These are phyloP conservation scores for Penicillium simplicissimum DNA, from an alignment of 495 filamentous ascomycete species.

Conservation along the genomic window DNA sequence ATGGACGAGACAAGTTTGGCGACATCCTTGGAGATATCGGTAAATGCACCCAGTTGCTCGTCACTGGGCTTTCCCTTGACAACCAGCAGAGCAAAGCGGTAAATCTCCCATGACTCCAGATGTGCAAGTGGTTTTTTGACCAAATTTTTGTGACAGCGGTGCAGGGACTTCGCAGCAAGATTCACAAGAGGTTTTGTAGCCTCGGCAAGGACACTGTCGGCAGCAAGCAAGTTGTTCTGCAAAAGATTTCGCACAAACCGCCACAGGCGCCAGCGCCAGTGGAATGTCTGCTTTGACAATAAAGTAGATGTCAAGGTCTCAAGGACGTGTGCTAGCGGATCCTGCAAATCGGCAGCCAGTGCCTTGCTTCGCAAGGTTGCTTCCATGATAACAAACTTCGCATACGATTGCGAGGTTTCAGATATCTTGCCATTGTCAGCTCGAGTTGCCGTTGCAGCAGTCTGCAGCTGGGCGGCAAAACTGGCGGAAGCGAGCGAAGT, in stretches of 20 bases:
- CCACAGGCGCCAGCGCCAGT: slow-evolving; percentile 53
- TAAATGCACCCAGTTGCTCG: slow-evolving; percentile 28
- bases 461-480: slow-evolving; percentile 37
- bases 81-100: slow-evolving; percentile 36
- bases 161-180: slow-evolving; percentile 34
- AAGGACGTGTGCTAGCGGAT: slow-evolving; percentile 27
- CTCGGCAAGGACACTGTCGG: slow-evolving; percentile 20
- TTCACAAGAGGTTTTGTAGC: slow-evolving; percentile 24
- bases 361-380: slow-evolving; percentile 36
- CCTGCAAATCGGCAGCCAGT: slow-evolving; percentile 25
- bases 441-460: slow-evolving; percentile 31
- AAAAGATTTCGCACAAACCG: slow-evolving; percentile 40
- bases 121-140: slow-evolving; percentile 27
- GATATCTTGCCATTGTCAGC: slow-evolving; percentile 34
- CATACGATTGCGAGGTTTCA: slow-evolving; percentile 36
- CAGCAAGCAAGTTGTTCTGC: slow-evolving; percentile 31
- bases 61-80: slow-evolving; percentile 25
- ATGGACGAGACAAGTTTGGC: slow-evolving; percentile 33
- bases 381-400: slow-evolving; percentile 41
- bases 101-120: slow-evolving; percentile 45
- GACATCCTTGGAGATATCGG: slow-evolving; percentile 30
- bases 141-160: slow-evolving; percentile 35
- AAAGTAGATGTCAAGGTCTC: slow-evolving; percentile 34
- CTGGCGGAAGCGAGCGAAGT: slow-evolving; percentile 35
- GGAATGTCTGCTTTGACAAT: slow-evolving; percentile 38